Evolutionary conservation across 2,329 filamentous ascomycete species (phyloP), one percentile per base, ranked within the genome.

Genomic region (Aspergillus melleus): DNA sequence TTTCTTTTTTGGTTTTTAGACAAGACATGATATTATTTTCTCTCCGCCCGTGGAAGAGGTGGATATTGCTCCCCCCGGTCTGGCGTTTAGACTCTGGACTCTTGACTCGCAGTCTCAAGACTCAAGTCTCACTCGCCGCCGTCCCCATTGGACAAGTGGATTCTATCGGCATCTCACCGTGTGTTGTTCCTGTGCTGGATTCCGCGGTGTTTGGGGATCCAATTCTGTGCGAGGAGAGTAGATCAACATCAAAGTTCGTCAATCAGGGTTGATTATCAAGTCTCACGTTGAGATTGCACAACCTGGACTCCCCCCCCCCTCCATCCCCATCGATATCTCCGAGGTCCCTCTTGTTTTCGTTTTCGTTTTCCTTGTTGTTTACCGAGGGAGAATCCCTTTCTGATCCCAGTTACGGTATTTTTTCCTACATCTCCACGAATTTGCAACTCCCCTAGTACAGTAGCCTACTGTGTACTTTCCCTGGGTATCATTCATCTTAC

Each of bases 211-310:
- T 42, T 32, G 19, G 26, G 42, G 24, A n/a, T 36, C 20, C 19
- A 6, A 19, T 42, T 19, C 10, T 47, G 8, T 49, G 46, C 5
- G 46, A 54, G 36, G 29, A 51, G 24, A 42, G 51, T 52, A 54
- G 57, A 59, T 59, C 57, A 53, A 51, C 52, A 54, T 54, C 22
- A 19, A 22, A 11, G 53, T 49, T 30, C 30, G 14, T 49, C n/a
- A 20, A 55, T 20, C 44, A 16, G 30, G 20, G 49, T 49, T 24
- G 29, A 51, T 32, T 16, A 51, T 51, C 49, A 49, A 14, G 44
- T 47, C 44, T 47, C 22, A 47, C 44, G 14, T n/a, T 11, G 44
- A 47, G 44, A 47, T 47, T 47, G 44, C 20, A 47, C 19, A 47
- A 24, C 44, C 12, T 46, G 9, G 10, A 1, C 20, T 16, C 32